Conservation (phyloP, 345 rosid genomes). For the Gossypium bickii region DNA sequence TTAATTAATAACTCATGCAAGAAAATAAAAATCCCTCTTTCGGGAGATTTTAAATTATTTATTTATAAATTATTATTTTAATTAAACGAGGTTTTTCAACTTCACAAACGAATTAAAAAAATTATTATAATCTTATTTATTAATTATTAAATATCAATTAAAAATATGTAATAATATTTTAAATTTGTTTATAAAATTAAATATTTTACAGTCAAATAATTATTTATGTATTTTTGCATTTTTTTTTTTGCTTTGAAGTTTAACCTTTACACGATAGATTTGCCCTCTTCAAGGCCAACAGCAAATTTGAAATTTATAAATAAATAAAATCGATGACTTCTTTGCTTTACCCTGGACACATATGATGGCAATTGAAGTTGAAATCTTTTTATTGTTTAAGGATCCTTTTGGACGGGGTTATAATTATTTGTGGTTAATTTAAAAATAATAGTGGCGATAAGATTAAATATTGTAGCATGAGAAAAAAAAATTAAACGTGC, state of each 20-base stretch:
- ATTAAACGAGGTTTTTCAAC: no score
- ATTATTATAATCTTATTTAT: no score
- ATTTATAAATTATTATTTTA: no score
- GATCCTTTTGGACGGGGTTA: accelerated
- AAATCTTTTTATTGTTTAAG: background rate
- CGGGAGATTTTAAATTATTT: background rate
- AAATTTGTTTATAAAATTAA: no score
- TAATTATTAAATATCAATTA: no score
- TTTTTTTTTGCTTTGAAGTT: background rate
- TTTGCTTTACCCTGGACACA: background rate
- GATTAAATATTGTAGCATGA: accelerated
- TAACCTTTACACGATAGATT: background rate
- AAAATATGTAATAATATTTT: no score
- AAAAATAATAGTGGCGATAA: accelerated
- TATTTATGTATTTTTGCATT: background rate
- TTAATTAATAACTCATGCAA: background rate
- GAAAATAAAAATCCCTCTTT: background rate
- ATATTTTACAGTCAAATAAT: no score
- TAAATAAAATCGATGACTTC: background rate
- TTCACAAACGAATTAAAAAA: no score
- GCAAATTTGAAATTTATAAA: background rate
- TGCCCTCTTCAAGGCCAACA: background rate
- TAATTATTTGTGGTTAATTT: no score
- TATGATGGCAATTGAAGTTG: background rate
- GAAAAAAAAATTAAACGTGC: no score